phyloP scores from a whole-genome alignment of 2,329 filamentous ascomycete genomes.

The Chrysosphaeria jannelii region DNA sequence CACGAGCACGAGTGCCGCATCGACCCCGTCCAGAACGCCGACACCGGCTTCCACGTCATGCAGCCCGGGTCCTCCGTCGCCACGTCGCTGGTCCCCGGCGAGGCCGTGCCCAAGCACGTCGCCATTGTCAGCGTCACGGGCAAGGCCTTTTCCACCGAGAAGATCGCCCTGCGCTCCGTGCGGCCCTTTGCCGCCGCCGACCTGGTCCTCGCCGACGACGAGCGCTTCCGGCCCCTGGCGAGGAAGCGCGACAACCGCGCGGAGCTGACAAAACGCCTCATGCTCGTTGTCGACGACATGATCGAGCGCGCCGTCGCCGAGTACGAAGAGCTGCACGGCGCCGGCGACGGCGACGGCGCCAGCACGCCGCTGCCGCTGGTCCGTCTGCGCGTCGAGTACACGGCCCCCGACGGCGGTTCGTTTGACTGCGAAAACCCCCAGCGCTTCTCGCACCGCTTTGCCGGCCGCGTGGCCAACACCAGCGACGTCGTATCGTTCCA shows the following conservation, averaged over 20 bases:
- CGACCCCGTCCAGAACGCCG: slow-evolving; percentile 51
- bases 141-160: slow-evolving; percentile 49
- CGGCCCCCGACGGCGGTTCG: slow-evolving; percentile 51
- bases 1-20: slow-evolving; percentile 94
- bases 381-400: slow-evolving; percentile 71
- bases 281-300: slow-evolving; percentile 52
- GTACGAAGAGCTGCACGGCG: slow-evolving; percentile 48
- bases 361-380: slow-evolving; percentile 53
- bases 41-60: slow-evolving; percentile 85
- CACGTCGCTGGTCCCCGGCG: slow-evolving; percentile 68
- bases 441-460: slow-evolving; percentile 77
- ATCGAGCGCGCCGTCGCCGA: slow-evolving; percentile 58
- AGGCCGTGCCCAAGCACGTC: slow-evolving; percentile 76
- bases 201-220: slow-evolving; percentile 45
- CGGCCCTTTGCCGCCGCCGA: slow-evolving; percentile 75
- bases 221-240: slow-evolving; percentile 45
- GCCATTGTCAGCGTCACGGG: slow-evolving; percentile 63
- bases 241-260: slow-evolving; percentile 59
- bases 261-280: slow-evolving; percentile 49
- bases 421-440: slow-evolving; percentile 91
- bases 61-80: slow-evolving; percentile 91
- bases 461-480: slow-evolving; percentile 69
- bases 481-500: slow-evolving; percentile 88
- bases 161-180: slow-evolving; percentile 61
- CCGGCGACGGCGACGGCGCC: slow-evolving; percentile 23